A percentile compares a stretch with the other conserved stretches of the same genome.
phyloP scores from a whole-genome alignment of 371 early-diverging fungal species.

The Blakeslea trispora region DNA sequence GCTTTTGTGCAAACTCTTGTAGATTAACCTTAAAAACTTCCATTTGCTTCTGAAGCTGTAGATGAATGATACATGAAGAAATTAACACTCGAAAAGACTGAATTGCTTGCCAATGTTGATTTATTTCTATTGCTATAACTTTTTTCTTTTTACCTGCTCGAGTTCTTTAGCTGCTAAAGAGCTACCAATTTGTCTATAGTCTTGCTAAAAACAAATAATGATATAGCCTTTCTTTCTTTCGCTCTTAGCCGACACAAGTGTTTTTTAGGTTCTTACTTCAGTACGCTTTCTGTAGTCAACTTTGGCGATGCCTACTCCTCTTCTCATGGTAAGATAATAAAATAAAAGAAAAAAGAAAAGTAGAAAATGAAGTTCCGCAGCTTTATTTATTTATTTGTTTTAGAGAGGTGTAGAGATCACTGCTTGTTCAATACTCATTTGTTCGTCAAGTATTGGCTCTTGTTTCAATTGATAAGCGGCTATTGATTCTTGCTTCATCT shows the following conservation, averaged over 20 bases:
- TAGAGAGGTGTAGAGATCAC: too few relatives aligned
- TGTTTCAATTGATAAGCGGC: neutral
- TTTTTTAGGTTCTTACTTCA: neutral
- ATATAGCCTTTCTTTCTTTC: too few relatives aligned
- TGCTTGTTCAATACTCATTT: too few relatives aligned
- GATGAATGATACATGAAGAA: neutral
- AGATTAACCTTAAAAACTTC: conserved; percentile 78
- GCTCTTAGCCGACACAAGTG: neutral
- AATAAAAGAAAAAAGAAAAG: neutral
- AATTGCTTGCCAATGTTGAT: neutral
- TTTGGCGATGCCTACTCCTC: conserved; percentile 41
- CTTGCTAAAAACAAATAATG: conserved; percentile 34
- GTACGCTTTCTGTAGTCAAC: conserved; percentile 1
- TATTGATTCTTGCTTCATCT: neutral
- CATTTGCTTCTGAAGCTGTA: conserved; percentile 74
- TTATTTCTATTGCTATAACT: neutral
- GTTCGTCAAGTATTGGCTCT: too few relatives aligned
- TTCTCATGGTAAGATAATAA: conserved; percentile 34
- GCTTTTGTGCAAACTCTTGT: conserved; percentile 82
- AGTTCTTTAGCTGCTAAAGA: conserved; percentile 58
- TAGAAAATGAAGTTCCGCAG: neutral
- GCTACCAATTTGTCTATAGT: conserved; percentile 58
- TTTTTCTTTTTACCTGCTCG: conserved; percentile 41
- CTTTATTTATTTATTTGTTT: too few relatives aligned
- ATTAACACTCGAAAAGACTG: too few relatives aligned